Conservation (phyloP, 1,284 basidiomycete species). For the Trametes versicolor region DNA sequence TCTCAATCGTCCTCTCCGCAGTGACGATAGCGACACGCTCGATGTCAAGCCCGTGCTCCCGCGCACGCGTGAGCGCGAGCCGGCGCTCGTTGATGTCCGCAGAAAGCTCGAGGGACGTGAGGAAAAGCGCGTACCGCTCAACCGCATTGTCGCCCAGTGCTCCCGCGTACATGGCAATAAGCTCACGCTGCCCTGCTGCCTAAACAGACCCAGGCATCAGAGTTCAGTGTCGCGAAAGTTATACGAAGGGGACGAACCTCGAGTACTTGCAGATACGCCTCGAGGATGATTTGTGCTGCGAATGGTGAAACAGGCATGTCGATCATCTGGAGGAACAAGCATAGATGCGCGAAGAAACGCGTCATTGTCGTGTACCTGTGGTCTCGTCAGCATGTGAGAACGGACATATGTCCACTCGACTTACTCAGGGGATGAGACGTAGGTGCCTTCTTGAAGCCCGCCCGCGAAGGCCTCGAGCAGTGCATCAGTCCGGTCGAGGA, state of each 20-base stretch:
- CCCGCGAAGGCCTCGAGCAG: constrained; percentile 81
- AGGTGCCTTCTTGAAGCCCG: constrained; percentile 62
- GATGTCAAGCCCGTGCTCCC: constrained; percentile 87
- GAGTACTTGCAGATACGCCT: constrained; percentile 90
- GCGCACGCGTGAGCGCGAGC: constrained; percentile 80
- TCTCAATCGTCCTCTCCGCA: constrained; percentile 83
- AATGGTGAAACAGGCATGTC: constrained; percentile 77
- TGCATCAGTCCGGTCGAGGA: constrained; percentile 76
- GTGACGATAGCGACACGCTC: constrained; percentile 84
- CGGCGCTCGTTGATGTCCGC: constrained; percentile 75
- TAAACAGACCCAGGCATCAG: constrained; percentile 40
- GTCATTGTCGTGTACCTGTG: constrained; percentile 72
- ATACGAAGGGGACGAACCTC: constrained; percentile 60
- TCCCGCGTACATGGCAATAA: constrained; percentile 95
- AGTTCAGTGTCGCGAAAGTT: neutral
- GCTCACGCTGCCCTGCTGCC: constrained; percentile 81
- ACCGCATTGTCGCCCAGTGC: constrained; percentile 93
- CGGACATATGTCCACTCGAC: constrained; percentile 39
- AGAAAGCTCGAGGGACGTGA: constrained; percentile 83
- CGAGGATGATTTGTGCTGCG: constrained; percentile 84
- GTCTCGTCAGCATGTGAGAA: constrained; percentile 2
- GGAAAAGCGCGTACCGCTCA: constrained; percentile 92
- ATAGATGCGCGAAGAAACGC: constrained; percentile 97
- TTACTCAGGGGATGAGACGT: constrained; percentile 69
- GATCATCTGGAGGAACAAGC: constrained; percentile 89